Conservation (phyloP, 176 grass and related monocot genomes). For the Triticum timopheevii region DNA sequence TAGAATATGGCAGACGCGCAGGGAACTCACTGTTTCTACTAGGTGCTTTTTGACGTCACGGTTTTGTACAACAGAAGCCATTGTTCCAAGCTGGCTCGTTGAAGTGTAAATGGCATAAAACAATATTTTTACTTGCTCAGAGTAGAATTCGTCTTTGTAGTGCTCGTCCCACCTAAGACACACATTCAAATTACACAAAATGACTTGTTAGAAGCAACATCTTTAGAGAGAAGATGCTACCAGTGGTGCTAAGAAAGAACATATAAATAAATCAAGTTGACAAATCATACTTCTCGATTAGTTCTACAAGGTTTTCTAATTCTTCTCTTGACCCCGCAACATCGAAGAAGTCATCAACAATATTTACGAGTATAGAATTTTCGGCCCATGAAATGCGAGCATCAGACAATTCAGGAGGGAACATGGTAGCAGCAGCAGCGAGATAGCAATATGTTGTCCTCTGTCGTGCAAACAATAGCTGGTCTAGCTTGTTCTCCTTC, state of each 20-base stretch:
- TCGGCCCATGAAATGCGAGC: conserved; percentile 66
- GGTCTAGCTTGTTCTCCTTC: conserved; percentile 60
- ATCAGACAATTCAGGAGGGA: conserved; percentile 50
- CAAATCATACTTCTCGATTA: conserved; percentile 49
- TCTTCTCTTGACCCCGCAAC: conserved; percentile 73
- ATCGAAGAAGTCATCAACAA: conserved; percentile 87
- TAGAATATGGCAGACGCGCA: fast-evolving
- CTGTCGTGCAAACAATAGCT: conserved; percentile 69
- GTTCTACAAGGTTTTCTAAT: conserved; percentile 47
- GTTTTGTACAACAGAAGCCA: conserved; percentile 49
- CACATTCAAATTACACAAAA: background rate
- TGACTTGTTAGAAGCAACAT: background rate
- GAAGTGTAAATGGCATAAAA: background rate
- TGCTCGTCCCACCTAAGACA: conserved; percentile 64
- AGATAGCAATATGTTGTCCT: conserved; percentile 65
- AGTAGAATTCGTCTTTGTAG: conserved; percentile 42
- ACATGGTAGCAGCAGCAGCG: conserved; percentile 65
- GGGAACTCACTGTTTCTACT: conserved; percentile 50
- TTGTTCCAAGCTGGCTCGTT: background rate
- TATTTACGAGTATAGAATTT: conserved; percentile 63
- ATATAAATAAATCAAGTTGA: background rate
- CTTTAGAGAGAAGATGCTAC: background rate
- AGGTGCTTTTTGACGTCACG: conserved; percentile 52
- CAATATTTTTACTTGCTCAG: conserved; percentile 59
- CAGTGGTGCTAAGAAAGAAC: background rate